Evolutionary conservation across 345 rosid genomes (phyloP).

Genomic region (Orychophragmus violaceus): DNA sequence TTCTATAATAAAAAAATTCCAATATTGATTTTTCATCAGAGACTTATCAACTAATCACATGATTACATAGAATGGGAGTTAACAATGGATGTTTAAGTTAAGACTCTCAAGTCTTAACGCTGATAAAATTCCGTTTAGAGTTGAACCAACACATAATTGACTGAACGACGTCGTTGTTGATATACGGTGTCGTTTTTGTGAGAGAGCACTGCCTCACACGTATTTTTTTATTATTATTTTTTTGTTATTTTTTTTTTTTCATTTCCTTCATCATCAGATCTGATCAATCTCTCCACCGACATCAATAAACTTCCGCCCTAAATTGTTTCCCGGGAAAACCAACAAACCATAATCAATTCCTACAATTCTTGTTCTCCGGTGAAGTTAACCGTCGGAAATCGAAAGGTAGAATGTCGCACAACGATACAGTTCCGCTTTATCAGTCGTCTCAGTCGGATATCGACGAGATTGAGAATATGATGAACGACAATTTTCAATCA

Average conservation of each 20-base stretch:
- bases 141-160: neutral
- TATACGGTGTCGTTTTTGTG: neutral
- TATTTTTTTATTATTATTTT: neutral
- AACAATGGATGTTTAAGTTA: neutral
- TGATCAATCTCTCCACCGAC: conserved; percentile 1
- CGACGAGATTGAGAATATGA: conserved; percentile 98
- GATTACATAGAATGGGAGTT: neutral
- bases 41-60: neutral
- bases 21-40: neutral
- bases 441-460: conserved; percentile 93
- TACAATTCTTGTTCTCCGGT: conserved; percentile 8
- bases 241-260: neutral
- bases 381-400: neutral
- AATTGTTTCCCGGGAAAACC: conserved; percentile 19
- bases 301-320: neutral
- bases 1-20: neutral
- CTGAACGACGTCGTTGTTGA: neutral
- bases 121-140: neutral
- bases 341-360: neutral
- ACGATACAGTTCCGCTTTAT: conserved; percentile 78
- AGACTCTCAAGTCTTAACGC: neutral
- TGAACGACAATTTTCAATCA: conserved; percentile 64
- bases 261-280: conserved; percentile 5
- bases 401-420: conserved; percentile 50
- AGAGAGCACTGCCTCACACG: conserved; percentile 6